Evolutionary conservation across 139 green algal species (phyloP).

Genomic region (Parachlorella kessleri): DNA sequence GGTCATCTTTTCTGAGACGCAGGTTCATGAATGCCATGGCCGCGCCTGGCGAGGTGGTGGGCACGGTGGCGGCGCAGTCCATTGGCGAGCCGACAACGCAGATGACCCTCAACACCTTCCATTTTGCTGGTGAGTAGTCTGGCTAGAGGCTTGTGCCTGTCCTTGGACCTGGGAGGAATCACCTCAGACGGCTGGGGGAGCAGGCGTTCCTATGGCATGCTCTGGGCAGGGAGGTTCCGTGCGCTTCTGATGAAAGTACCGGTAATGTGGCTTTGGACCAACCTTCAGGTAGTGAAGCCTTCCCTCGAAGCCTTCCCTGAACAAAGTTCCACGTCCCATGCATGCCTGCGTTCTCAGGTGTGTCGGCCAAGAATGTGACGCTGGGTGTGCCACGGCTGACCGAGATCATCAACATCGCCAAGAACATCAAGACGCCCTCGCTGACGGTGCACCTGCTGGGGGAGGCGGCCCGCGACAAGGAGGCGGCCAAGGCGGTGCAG

Average conservation of each 20-base stretch:
- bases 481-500: slow-evolving; percentile 92
- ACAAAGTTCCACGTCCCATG: too few relatives aligned
- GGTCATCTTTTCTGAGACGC: too few relatives aligned
- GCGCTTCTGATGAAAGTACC: too few relatives aligned
- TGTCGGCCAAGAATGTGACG: slow-evolving; percentile 99
- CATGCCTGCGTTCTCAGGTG: slow-evolving; percentile 27
- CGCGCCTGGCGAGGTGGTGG: slow-evolving; percentile 89
- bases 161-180: too few relatives aligned
- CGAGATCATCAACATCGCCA: slow-evolving; percentile 99
- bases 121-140: slow-evolving; percentile 75
- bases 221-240: too few relatives aligned
- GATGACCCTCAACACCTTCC: slow-evolving; percentile 99
- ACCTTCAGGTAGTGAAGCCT: too few relatives aligned
- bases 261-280: too few relatives aligned
- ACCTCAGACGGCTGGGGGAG: too few relatives aligned
- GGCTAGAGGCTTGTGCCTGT: too few relatives aligned
- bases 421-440: slow-evolving; percentile 99
- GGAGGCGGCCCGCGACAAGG: slow-evolving; percentile 61
- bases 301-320: too few relatives aligned
- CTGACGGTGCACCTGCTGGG: slow-evolving; percentile 90
- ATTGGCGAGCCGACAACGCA: slow-evolving; percentile 98
- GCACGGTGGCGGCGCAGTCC: slow-evolving; percentile 94
- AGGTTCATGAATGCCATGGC: slow-evolving; percentile 62
- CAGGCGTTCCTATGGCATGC: too few relatives aligned
- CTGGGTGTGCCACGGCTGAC: slow-evolving; percentile 97